Evolutionary conservation across 371 early-diverging fungal genomes (phyloP), one percentile per base, ranked within the genome.

Genomic region (Funneliformis caledonium): DNA sequence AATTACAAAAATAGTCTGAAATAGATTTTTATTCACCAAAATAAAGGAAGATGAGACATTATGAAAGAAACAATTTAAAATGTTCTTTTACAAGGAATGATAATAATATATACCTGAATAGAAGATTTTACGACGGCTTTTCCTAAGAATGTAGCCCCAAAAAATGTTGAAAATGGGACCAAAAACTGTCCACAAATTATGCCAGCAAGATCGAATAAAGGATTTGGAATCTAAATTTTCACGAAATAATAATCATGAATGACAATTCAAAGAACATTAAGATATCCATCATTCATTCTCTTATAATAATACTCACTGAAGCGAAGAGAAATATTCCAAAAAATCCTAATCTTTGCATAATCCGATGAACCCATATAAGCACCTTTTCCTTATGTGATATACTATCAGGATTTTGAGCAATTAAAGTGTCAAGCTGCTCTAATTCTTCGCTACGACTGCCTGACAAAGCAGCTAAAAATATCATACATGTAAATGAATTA

Each of bases 161-260:
- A 96, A 85, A 97, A 97, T 6, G 97, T 97, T 76, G 89, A 88
- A 84, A 97, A 96, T 26, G 96, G 95, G 6, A 97, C 89, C 72
- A 91, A 80, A 82, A 95, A 97, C 83, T 95, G 93, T 1, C 97
- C 97, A 82, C 97, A 97, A 3, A 94, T 92, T 67, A 97, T 97
- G 42, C 97, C 97, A 56, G 97, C 97, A 52, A 97, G 88, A 83
- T 97, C 97, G 86, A 97, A 97, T 48, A 97, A 84, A n/a, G 97
- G 97, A 81, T 97, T 97, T 11, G 97, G 97, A 68, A 97, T 95
- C 87, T 93, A 85, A 16, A 33, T 37, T 50, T 80, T 79, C 10
- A 31, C 2, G 33, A 69, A 69, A 42, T 43, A 43, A 37, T 26
- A 64, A 9, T 62, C 2, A 64, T 19, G 4, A 19, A 56, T 56